Evolutionary conservation across 1,284 basidiomycete genomes (phyloP).

Genomic region (Mycena citricolor): DNA sequence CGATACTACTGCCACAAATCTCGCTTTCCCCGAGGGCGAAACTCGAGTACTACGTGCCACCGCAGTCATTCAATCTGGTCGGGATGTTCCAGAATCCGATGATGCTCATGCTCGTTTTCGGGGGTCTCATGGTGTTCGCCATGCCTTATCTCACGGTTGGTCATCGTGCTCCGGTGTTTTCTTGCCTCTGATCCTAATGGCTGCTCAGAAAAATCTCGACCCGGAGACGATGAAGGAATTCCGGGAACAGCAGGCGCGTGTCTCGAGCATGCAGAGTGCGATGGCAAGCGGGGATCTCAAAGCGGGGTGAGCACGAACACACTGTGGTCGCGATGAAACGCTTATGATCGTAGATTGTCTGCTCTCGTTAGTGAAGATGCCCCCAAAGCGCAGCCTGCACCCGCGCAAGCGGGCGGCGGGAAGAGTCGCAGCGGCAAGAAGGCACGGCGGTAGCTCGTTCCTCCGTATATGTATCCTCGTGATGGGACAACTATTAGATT

Average conservation of each 20-base stretch:
- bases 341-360: conserved; percentile 37
- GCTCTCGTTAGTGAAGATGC: conserved; percentile 30
- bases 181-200: conserved; percentile 1
- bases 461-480: neutral
- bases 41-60: conserved; percentile 67
- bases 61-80: conserved; percentile 71
- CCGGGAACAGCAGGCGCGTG: conserved; percentile 64
- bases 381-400: conserved; percentile 4
- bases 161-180: conserved; percentile 6
- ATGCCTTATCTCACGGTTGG: conserved; percentile 81
- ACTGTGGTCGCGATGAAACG: no score
- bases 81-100: conserved; percentile 85
- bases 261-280: conserved; percentile 58
- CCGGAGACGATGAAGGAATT: conserved; percentile 74
- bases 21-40: conserved; percentile 53
- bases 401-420: conserved; percentile 12
- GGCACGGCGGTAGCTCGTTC: conserved; percentile 14
- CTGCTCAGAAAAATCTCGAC: conserved; percentile 75
- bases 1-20: conserved; percentile 61
- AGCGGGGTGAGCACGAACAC: conserved; percentile 54
- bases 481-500: neutral
- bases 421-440: no score
- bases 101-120: conserved; percentile 81
- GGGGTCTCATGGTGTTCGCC: conserved; percentile 68
- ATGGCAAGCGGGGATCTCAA: conserved; percentile 59